Percentiles rank a stretch among this genome's conserved stretches.
Evolutionary conservation across 2,329 filamentous ascomycete genomes (phyloP).

Genomic region (Calonectria pteridis): DNA sequence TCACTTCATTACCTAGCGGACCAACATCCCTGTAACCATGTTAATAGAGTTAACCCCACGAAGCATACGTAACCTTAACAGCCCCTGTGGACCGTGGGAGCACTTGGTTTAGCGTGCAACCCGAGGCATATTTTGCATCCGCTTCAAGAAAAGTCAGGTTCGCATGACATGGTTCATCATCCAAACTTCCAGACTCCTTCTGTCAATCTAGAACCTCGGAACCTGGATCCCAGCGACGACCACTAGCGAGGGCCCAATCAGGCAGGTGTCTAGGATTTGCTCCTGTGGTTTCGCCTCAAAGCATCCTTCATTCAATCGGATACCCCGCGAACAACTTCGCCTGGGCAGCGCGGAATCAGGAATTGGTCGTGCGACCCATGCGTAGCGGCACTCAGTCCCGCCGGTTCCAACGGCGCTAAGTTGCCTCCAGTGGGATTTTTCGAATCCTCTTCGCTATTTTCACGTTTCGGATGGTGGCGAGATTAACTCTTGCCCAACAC

Average conservation of each 20-base stretch:
- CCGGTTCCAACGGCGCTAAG: no score
- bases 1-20: neutral
- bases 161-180: neutral
- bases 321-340: neutral
- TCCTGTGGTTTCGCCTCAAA: neutral
- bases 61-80: conserved; percentile 8
- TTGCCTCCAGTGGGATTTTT: neutral
- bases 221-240: neutral
- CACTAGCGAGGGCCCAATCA: neutral
- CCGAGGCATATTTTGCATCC: neutral
- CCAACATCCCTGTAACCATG: neutral
- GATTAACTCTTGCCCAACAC: neutral
- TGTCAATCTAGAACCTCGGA: neutral
- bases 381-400: neutral
- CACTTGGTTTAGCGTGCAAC: neutral
- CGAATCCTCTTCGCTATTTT: neutral
- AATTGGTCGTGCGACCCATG: conserved; percentile 1
- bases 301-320: neutral
- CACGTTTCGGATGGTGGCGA: neutral
- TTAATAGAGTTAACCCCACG: conserved; percentile 5
- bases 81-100: neutral
- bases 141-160: neutral
- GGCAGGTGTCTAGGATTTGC: neutral
- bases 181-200: neutral
- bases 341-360: neutral